Base-by-base conservation (phyloP, 495 filamentous ascomycete species). In the Lasiosphaeria hispida region DNA sequence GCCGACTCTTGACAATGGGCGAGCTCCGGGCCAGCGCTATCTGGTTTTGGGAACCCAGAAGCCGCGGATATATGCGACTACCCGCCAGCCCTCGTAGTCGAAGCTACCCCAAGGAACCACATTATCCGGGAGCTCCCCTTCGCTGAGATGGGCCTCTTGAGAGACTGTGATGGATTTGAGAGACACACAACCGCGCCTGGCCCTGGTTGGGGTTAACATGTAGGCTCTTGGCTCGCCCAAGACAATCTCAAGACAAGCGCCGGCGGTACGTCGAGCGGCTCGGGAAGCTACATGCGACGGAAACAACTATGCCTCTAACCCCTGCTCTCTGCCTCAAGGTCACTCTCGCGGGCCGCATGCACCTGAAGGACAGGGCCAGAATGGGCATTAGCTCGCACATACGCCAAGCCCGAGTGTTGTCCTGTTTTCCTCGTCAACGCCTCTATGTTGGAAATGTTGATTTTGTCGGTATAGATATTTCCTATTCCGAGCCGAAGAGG, bases 21-120 rank as follows among this genome's bases (percentile, higher is more conserved):
- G n/a, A n/a, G n/a, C 4, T 38, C n/a, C 49, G 30, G 17, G 11
- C 40, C 34, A 15, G 8, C 40, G 23, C 48, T 5, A 38, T 23
- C 36, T 38, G 19, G 37, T 36, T 56, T 53, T 47, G 59, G 48
- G 40, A 42, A 48, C 33, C 53, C 47, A 57, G 59, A 23, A 41
- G 17, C 50, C 45, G 60, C 58, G 62, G 62, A 60, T 64, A 61
- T 64, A 60, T 64, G 62, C 62, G 42, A 41, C 41, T 19, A 61
- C 19, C 58, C 53, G 62, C 58, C 62, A 53, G 42, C 34, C 48
- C 47, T 59, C 33, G 34, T 48, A 51, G 51, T 50, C 44, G 55
- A 59, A 36, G 37, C 41, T 41, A 14, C 13, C 18, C 23, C 34
- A 4, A 14, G 23, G 33, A 33, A 19, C 41, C 45, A 57, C 13